Evolutionary conservation across 2,329 filamentous ascomycete species (phyloP).

Genomic region (Fusarium buharicum): DNA sequence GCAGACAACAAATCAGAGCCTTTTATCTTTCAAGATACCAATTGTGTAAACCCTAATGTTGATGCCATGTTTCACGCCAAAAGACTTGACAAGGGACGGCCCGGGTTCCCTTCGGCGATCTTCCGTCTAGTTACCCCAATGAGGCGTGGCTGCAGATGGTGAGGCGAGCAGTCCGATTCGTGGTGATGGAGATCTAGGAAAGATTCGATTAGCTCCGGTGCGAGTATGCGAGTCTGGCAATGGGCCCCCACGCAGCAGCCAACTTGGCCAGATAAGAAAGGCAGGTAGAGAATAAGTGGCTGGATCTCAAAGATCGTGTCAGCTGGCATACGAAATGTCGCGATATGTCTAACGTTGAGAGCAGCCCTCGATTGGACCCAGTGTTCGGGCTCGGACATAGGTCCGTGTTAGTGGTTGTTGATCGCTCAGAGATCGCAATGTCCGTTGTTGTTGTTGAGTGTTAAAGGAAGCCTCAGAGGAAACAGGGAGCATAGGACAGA

Average conservation of each 20-base stretch:
- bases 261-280: neutral
- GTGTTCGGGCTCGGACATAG: too few species aligned
- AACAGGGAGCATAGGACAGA: too few species aligned
- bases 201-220: neutral
- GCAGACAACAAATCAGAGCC: slow-evolving; percentile 6
- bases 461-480: too few species aligned
- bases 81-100: slow-evolving; percentile 24
- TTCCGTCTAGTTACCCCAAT: neutral
- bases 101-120: slow-evolving; percentile 10
- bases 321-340: too few species aligned
- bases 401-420: too few species aligned
- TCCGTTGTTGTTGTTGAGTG: too few species aligned
- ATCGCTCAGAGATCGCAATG: too few species aligned
- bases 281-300: neutral
- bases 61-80: slow-evolving; percentile 14
- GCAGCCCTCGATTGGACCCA: too few species aligned
- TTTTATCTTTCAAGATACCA: slow-evolving; percentile 2
- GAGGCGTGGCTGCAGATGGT: slow-evolving; percentile 1
- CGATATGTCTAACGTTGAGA: too few species aligned
- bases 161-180: neutral
- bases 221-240: neutral
- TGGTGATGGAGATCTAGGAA: neutral
- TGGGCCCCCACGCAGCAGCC: neutral
- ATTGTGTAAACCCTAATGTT: slow-evolving; percentile 10
- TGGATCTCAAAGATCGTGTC: too few species aligned